Conservation (phyloP, 441 rosid genomes). For the Mallotus repandus region DNA sequence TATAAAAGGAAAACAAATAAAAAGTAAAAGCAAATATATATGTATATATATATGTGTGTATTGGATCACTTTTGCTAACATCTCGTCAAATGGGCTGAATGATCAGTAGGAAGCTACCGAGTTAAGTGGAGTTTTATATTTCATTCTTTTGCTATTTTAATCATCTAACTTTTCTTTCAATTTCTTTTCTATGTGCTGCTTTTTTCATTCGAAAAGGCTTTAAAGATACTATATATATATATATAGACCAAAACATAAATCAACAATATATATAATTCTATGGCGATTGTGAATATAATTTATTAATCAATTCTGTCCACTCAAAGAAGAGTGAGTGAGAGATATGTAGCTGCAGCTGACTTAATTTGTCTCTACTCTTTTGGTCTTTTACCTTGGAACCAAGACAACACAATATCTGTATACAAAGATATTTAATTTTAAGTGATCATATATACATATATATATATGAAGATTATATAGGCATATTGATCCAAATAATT, state of each 20-base stretch:
- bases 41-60: too few relatives aligned
- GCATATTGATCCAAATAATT: too few relatives aligned
- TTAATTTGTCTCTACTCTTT: slow-evolving; percentile 4
- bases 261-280: too few relatives aligned
- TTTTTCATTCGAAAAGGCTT: not conserved
- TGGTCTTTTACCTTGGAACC: too few relatives aligned
- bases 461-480: too few relatives aligned
- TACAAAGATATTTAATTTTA: too few relatives aligned
- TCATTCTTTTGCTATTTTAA: slow-evolving; percentile 7
- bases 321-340: not conserved
- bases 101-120: not conserved
- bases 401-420: too few relatives aligned
- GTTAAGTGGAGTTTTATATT: too few relatives aligned
- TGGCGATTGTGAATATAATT: not conserved
- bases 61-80: not conserved
- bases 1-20: not conserved
- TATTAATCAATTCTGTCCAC: not conserved
- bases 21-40: not conserved
- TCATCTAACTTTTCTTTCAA: not conserved
- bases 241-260: too few relatives aligned
- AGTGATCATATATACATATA: too few relatives aligned
- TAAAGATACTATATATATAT: too few relatives aligned
- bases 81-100: not conserved
- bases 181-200: not conserved
- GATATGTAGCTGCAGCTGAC: slow-evolving; percentile 12